These are phyloP conservation scores for Nannochloris sp. DNA, from an alignment of 139 green algal species.

Conservation along the genomic window DNA sequence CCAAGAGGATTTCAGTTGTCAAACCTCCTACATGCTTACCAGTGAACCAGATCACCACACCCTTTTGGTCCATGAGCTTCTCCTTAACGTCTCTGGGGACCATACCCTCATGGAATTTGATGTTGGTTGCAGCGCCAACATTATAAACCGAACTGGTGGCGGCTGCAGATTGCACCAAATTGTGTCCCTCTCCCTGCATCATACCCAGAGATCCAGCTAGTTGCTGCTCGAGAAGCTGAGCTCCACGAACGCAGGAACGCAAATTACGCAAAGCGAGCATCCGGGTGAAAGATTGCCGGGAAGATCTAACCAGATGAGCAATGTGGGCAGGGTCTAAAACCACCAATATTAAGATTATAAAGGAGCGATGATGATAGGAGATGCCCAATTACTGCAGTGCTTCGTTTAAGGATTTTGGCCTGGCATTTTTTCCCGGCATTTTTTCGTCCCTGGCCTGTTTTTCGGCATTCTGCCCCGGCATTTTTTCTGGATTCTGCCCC, in stretches of 20 bases:
- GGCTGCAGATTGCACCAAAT: background rate
- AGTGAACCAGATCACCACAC: slow-evolving; percentile 86
- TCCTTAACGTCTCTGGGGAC: slow-evolving; percentile 55
- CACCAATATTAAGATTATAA: no score
- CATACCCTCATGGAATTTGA: slow-evolving; percentile 83
- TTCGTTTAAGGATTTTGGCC: no score
- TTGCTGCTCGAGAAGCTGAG: background rate
- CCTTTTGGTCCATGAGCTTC: slow-evolving; percentile 68
- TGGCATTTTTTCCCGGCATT: no score
- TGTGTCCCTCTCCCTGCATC: background rate
- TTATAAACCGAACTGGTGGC: slow-evolving; percentile 48
- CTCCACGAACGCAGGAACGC: background rate
- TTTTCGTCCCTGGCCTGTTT: no score
- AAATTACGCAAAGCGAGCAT: background rate
- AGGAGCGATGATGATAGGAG: no score
- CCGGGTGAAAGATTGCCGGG: background rate
- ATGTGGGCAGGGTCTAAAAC: no score
- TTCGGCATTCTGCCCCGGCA: no score
- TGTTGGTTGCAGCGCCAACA: slow-evolving; percentile 78
- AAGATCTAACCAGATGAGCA: background rate
- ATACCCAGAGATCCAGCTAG: no score
- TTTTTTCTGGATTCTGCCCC: no score
- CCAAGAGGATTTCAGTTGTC: no score
- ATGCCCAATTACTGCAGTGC: no score
- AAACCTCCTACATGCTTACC: no score